Conservation (phyloP, 768 basidiomycete genomes). For the Hypsizygus marmoreus region DNA sequence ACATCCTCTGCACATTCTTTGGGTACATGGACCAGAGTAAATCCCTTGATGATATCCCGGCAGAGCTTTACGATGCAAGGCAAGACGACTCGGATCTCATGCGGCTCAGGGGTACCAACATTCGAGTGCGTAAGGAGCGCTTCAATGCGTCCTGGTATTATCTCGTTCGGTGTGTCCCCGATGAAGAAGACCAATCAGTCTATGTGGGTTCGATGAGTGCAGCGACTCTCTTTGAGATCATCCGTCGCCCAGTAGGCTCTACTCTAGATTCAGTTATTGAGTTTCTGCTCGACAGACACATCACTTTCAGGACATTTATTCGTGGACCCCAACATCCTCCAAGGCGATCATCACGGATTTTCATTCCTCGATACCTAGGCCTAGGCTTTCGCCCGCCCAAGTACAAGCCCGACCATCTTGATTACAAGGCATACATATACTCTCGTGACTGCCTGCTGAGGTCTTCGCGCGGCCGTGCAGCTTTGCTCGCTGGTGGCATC, state of each 20-base stretch:
- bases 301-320: constrained; percentile 13
- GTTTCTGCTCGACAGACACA: constrained; percentile 9
- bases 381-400: constrained; percentile 16
- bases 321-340: neutral
- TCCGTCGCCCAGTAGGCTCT: neutral
- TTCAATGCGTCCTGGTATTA: too few species aligned
- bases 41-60: neutral
- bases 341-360: too few species aligned
- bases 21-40: neutral
- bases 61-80: constrained; percentile 1
- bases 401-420: constrained; percentile 4
- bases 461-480: constrained; percentile 22
- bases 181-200: neutral
- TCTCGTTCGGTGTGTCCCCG: too few species aligned
- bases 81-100: neutral
- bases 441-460: constrained; percentile 4
- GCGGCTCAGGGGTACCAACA: neutral
- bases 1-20: constrained; percentile 7
- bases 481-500: constrained; percentile 25
- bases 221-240: constrained; percentile 11
- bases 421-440: constrained; percentile 8
- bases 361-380: constrained; percentile 4
- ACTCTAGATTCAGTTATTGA: neutral
- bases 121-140: neutral
- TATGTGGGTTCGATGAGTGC: constrained; percentile 9